Conservation (phyloP, 345 rosid species). For the Erucastrum elatum region DNA sequence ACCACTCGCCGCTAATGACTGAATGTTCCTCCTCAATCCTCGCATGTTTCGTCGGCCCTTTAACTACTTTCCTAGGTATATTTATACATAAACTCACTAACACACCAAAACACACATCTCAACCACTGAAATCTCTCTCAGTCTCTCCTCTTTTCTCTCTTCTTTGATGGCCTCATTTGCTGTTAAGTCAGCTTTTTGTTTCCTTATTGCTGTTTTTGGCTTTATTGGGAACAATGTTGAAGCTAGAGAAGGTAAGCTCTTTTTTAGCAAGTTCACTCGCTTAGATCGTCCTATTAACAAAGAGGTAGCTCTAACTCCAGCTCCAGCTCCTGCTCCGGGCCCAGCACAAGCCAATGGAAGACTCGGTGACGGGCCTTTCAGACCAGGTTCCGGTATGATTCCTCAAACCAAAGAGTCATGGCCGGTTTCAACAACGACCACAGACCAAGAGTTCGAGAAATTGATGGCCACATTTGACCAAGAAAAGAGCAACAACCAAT, state of each 20-base stretch:
- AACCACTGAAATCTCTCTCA: neutral
- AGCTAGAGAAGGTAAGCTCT: constrained; percentile 56
- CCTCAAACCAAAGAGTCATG: constrained; percentile 49
- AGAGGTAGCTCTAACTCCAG: constrained; percentile 19
- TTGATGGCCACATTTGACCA: constrained; percentile 45
- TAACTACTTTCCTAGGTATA: constrained; percentile 11
- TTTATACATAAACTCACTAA: constrained; percentile 31
- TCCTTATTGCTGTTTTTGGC: constrained; percentile 30
- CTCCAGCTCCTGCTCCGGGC: constrained; percentile 37
- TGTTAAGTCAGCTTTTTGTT: constrained; percentile 19
- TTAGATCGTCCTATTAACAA: constrained; percentile 16
- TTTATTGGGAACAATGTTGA: constrained; percentile 37
- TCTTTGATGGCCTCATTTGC: constrained; percentile 46
- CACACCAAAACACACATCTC: constrained; percentile 20
- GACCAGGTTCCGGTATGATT: constrained; percentile 44
- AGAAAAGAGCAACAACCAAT: constrained; percentile 32
- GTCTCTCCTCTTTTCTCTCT: neutral
- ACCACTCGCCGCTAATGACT: constrained; percentile 34
- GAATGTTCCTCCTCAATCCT: constrained; percentile 53
- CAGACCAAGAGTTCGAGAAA: constrained; percentile 35
- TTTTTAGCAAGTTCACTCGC: constrained; percentile 61
- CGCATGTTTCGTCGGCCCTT: constrained; percentile 48
- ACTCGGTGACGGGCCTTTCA: constrained; percentile 48
- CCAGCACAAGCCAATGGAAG: constrained; percentile 36
- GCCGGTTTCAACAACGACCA: constrained; percentile 34